Evolutionary conservation across 2,329 filamentous ascomycete genomes (phyloP).

Genomic region (Xylaria sp.): DNA sequence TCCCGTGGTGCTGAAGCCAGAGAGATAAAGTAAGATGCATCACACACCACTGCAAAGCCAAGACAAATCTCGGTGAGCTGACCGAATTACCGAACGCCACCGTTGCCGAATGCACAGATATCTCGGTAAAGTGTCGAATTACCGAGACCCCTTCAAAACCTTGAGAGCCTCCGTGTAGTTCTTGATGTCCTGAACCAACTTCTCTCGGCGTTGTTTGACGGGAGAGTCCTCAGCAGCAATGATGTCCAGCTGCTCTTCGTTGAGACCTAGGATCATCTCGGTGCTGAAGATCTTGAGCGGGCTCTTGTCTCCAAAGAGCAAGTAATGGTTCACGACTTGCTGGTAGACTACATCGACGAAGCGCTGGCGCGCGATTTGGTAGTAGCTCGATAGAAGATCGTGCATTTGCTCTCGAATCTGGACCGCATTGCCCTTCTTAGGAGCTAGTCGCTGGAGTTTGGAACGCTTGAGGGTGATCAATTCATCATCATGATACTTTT

Average conservation of each 20-base stretch:
- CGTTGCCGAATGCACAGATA: background rate
- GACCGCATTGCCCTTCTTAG: constrained; percentile 49
- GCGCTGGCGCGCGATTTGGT: constrained; percentile 68
- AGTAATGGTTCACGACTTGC: constrained; percentile 66
- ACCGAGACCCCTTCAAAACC: constrained; percentile 45
- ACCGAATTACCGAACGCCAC: constrained; percentile 14
- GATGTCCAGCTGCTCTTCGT: constrained; percentile 59
- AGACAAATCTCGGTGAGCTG: background rate
- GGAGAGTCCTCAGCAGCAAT: constrained; percentile 68
- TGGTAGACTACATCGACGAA: constrained; percentile 72
- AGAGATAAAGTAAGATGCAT: background rate
- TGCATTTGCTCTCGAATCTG: constrained; percentile 60
- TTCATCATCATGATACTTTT: constrained; percentile 37
- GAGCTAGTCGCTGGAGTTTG: constrained; percentile 40
- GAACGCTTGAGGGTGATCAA: constrained; percentile 40
- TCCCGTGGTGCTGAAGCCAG: background rate
- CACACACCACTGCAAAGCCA: background rate
- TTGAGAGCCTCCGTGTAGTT: constrained; percentile 55
- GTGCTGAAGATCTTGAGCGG: constrained; percentile 66
- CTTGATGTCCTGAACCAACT: constrained; percentile 59
- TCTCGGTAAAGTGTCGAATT: constrained; percentile 5
- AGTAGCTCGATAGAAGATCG: constrained; percentile 70
- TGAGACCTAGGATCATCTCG: constrained; percentile 61
- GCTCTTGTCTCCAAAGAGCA: constrained; percentile 61
- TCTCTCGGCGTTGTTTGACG: constrained; percentile 55